phyloP scores from a whole-genome alignment of 108 stramenopile genomes.

The Skeletonema potamos region DNA sequence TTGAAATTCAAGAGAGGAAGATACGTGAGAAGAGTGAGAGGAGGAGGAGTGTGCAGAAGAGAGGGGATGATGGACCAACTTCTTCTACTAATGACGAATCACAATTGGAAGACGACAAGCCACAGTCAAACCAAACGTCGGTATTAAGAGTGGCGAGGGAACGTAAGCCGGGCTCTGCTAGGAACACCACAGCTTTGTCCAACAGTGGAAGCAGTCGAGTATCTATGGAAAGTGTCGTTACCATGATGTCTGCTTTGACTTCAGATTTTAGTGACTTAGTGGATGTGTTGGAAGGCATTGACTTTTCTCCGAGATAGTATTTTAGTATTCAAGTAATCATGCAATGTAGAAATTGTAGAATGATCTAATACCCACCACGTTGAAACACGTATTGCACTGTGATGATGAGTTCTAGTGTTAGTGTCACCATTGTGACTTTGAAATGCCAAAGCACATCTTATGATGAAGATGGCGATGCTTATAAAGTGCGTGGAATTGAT shows the following conservation, averaged over 20 bases:
- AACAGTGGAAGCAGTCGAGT: not conserved
- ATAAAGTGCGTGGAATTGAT: too few relatives aligned
- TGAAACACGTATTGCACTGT: too few relatives aligned
- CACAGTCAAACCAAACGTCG: not conserved
- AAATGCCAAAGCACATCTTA: too few relatives aligned
- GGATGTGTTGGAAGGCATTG: constrained; percentile 6
- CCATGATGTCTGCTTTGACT: constrained; percentile 7
- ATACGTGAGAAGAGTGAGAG: not conserved
- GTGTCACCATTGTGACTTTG: too few relatives aligned
- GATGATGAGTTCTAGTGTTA: too few relatives aligned
- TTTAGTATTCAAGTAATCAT: not conserved
- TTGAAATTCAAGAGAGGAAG: not conserved
- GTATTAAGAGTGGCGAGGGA: not conserved
- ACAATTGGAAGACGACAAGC: not conserved
- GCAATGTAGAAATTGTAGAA: not conserved
- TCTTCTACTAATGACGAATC: too few relatives aligned
- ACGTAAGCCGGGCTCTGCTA: not conserved
- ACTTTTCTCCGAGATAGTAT: not conserved
- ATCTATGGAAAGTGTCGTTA: not conserved
- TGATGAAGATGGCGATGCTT: too few relatives aligned
- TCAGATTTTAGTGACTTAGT: constrained; percentile 1
- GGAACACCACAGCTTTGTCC: not conserved
- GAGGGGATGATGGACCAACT: not conserved
- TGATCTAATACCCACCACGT: too few relatives aligned
- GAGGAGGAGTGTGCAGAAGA: not conserved